Evolutionary conservation across 179 eudicot genomes (phyloP).

Genomic region (Sideroxylon spinosum): DNA sequence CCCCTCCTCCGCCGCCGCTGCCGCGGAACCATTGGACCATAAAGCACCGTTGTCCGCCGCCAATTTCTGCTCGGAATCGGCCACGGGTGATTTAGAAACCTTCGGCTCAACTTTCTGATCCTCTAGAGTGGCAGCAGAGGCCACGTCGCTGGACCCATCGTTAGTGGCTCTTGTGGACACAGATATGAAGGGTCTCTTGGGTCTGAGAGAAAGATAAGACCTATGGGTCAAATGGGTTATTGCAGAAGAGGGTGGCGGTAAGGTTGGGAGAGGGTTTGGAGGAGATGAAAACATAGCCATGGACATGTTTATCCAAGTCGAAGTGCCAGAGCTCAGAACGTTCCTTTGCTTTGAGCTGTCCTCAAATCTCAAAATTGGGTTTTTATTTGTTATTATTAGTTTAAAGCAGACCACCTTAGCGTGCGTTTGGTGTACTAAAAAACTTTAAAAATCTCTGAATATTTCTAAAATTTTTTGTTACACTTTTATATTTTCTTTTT

Average conservation of each 20-base stretch:
- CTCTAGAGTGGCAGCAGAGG: constrained; percentile 18
- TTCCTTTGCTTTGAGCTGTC: too few species aligned
- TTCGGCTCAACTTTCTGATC: constrained; percentile 23
- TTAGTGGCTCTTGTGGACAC: constrained; percentile 25
- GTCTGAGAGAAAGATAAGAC: constrained; percentile 21
- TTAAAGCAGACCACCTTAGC: too few species aligned
- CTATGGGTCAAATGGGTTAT: constrained; percentile 26
- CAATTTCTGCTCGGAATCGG: constrained; percentile 3
- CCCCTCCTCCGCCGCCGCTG: constrained; percentile 19
- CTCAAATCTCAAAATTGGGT: not conserved
- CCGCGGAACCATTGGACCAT: constrained; percentile 29
- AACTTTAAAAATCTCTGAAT: too few species aligned
- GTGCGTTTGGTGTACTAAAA: too few species aligned
- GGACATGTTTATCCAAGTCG: constrained; percentile 11
- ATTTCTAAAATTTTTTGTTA: too few species aligned
- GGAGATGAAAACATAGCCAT: constrained; percentile 31
- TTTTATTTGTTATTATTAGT: too few species aligned
- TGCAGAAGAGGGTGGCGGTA: constrained; percentile 22
- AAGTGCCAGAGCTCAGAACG: constrained; percentile 6
- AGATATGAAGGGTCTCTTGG: constrained; percentile 14
- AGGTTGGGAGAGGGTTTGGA: constrained; percentile 23
- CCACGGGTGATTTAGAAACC: constrained; percentile 21
- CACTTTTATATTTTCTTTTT: too few species aligned
- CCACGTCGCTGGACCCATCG: constrained; percentile 25
- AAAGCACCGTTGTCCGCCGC: constrained; percentile 5